Evolutionary conservation across 1,284 basidiomycete species (phyloP), one percentile per base, ranked within the genome.

Genomic region (Cryptococcus amylolentus): DNA sequence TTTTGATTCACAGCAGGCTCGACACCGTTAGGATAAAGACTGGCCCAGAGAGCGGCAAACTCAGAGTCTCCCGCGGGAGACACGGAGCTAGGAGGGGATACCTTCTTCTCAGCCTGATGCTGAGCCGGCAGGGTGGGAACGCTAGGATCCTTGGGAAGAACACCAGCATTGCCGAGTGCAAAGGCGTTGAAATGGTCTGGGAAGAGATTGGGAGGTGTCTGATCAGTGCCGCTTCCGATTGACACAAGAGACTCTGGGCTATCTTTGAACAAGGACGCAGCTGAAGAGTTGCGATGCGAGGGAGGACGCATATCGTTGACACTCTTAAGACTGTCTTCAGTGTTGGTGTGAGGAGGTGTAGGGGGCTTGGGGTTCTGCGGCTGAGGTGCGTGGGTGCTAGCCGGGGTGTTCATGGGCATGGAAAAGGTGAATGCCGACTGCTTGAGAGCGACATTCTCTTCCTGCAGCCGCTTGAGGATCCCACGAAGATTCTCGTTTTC

Each of bases 401-500:
- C 50, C 44, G 59, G 58, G 26, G 63, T 56, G 35, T 55, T 62
- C 16, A 71, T 58, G 4, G 77, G 77, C 68, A 77, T 72, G 23
- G 67, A 60, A 62, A 78, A 78, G 1, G 76, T 77, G 56, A 78
- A 78, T 14, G 73, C 69, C 9, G 73, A 66, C 47, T 75, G 70
- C 58, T 75, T 73, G 52, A 77, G 66, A 5, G 74, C 68, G 42
- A 77, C 67, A 60, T 78, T 78, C 64, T 78, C 77, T 58, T 77
- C 74, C 51, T 78, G 77, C 37, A 78, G 56, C 14, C 76, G 70
- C 31, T 70, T 68, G 9, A 78, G 64, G 18, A 78, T 70, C 41
- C 71, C 73, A 35, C 75, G 69, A 3, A 78, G 66, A 62, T 77
- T 78, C 51, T 76, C 76, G 51, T 78, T 78, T 57, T 78, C 77